A percentile compares a stretch with the other conserved stretches of the same genome.
These are phyloP conservation scores for Chaetomium olivaceum DNA, from an alignment of 2,329 filamentous ascomycete species.

Conservation along the genomic window DNA sequence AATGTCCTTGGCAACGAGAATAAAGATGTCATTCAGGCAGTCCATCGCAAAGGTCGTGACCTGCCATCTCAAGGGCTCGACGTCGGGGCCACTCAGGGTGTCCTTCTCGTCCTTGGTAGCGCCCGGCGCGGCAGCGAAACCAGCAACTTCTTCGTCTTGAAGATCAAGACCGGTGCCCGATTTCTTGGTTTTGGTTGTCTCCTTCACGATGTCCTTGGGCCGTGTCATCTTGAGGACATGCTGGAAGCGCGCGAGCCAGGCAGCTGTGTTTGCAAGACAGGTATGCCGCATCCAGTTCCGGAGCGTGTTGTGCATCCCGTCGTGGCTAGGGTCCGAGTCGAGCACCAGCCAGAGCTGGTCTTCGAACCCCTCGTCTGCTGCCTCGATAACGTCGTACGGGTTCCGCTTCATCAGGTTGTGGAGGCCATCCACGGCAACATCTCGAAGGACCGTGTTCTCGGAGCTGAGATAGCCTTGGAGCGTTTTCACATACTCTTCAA, in stretches of 20 bases:
- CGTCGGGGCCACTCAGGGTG: conserved; percentile 57
- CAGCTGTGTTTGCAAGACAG: conserved; percentile 71
- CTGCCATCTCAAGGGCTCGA: conserved; percentile 93
- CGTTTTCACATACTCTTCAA: conserved; percentile 76
- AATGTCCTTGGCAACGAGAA: conserved; percentile 75
- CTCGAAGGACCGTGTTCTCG: conserved; percentile 66
- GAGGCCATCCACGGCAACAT: conserved; percentile 82
- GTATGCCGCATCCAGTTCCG: conserved; percentile 93
- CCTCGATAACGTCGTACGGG: conserved; percentile 75
- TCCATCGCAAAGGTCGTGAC: conserved; percentile 92
- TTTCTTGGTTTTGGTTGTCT: conserved; percentile 47
- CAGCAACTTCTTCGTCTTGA: conserved; percentile 94
- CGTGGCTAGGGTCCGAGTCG: conserved; percentile 73
- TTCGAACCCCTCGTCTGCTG: conserved; percentile 77
- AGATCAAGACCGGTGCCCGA: conserved; percentile 68
- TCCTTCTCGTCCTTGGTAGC: conserved; percentile 59
- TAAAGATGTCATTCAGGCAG: conserved; percentile 80
- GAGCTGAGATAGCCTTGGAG: conserved; percentile 78
- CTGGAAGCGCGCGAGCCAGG: conserved; percentile 90
- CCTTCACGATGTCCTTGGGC: conserved; percentile 60
- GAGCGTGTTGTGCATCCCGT: conserved; percentile 82
- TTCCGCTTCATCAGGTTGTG: conserved; percentile 95
- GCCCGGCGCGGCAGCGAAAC: conserved; percentile 80
- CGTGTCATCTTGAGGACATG: conserved; percentile 85
- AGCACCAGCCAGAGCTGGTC: conserved; percentile 90